Conservation (phyloP, 202 grass and related monocot species). For the Brachypodium distachyon region DNA sequence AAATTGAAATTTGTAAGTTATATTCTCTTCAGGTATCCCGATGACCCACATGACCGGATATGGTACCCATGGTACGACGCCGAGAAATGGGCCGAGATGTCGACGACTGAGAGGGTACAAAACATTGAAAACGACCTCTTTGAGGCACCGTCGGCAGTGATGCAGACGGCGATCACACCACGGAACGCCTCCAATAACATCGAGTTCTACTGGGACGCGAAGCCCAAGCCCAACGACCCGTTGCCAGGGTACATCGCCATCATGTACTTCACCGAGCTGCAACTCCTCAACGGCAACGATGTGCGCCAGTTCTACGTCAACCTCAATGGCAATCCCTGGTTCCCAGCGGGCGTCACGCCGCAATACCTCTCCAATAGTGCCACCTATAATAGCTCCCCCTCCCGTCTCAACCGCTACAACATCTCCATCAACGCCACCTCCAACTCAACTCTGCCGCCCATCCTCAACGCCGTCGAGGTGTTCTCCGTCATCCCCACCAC, state of each 20-base stretch:
- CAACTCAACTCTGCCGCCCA: constrained; percentile 44
- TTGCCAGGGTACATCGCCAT: not conserved
- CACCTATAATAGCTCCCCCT: not conserved
- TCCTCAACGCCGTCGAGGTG: constrained; percentile 54
- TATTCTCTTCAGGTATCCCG: not conserved
- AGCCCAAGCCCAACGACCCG: not conserved
- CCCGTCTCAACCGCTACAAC: not conserved
- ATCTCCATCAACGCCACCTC: constrained; percentile 21
- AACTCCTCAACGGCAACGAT: not conserved
- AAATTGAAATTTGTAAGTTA: too few relatives aligned
- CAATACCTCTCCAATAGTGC: not conserved
- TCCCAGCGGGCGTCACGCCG: not conserved
- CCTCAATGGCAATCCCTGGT: not conserved
- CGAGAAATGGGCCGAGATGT: not conserved
- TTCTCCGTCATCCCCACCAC: constrained; percentile 26
- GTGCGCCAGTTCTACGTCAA: not conserved
- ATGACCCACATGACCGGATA: not conserved
- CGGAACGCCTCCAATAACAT: not conserved
- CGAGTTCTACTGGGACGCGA: not conserved
- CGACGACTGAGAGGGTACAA: not conserved
- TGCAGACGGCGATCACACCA: not conserved
- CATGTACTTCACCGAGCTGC: not conserved
- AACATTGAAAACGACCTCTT: not conserved
- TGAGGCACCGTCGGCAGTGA: not conserved
- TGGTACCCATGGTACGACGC: constrained; percentile 3